Conservation (phyloP, 257 asterid species). For the Solanum paucissectum region DNA sequence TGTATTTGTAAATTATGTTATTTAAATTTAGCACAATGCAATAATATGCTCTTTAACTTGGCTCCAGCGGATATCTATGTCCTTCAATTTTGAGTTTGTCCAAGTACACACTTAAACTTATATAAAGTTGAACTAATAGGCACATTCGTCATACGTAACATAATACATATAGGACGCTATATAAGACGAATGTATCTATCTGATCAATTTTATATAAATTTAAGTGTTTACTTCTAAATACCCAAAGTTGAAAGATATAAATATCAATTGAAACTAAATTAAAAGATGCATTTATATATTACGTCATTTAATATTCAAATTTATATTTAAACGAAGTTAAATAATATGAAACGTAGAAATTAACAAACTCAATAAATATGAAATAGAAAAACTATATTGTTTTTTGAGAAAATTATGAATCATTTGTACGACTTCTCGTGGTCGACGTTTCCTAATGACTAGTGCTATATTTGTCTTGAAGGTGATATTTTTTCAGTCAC, state of each 20-base stretch:
- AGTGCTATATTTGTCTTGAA: not conserved
- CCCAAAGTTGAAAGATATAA: accelerated
- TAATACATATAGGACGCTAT: too few species aligned
- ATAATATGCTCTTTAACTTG: too few species aligned
- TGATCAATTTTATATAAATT: too few species aligned
- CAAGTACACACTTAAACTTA: too few species aligned
- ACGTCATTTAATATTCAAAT: too few species aligned
- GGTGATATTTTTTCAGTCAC: not conserved
- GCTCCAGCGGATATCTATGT: accelerated
- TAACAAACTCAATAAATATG: not conserved
- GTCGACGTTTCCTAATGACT: not conserved
- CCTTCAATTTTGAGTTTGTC: accelerated
- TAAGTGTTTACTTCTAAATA: too few species aligned
- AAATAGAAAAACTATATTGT: not conserved
- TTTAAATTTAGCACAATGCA: not conserved
- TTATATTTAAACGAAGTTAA: too few species aligned
- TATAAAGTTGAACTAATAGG: too few species aligned
- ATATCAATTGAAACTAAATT: too few species aligned
- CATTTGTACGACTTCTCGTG: not conserved
- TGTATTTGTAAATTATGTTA: too few species aligned
- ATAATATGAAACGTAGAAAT: too few species aligned
- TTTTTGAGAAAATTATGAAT: not conserved
- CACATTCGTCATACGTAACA: not conserved
- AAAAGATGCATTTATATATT: too few species aligned
- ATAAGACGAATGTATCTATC: accelerated